phyloP scores from a whole-genome alignment of 768 basidiomycete species.

The Leucosporidium creatinivorum region DNA sequence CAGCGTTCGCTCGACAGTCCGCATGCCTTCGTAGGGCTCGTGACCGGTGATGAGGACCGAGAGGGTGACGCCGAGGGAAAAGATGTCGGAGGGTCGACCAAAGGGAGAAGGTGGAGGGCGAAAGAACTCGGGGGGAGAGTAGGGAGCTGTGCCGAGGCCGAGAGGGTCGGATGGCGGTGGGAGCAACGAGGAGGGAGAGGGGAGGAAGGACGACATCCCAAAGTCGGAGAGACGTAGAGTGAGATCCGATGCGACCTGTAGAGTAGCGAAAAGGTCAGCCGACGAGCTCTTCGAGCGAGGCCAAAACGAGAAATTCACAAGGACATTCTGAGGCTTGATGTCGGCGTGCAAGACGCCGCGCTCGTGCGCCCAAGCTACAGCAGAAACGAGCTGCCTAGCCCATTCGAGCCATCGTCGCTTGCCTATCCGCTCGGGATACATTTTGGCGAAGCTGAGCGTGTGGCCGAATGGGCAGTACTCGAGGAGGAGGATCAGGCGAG shows the following conservation, averaged over 20 bases:
- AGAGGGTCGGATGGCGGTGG: constrained; percentile 42
- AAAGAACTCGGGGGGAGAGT: constrained; percentile 46
- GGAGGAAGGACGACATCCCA: constrained; percentile 43
- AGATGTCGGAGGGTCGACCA: constrained; percentile 45
- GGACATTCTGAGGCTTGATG: constrained; percentile 45
- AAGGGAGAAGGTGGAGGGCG: constrained; percentile 39
- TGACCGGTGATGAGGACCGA: constrained; percentile 42
- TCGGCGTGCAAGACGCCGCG: constrained; percentile 46
- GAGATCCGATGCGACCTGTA: constrained; percentile 37
- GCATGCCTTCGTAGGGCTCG: constrained; percentile 43
- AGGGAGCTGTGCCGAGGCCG: constrained; percentile 45
- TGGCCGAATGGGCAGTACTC: constrained; percentile 34
- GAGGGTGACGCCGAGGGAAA: constrained; percentile 46
- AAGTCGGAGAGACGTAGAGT: constrained; percentile 45
- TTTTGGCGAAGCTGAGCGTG: constrained; percentile 28
- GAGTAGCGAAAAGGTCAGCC: neutral
- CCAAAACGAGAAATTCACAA: constrained; percentile 30
- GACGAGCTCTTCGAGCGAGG: neutral
- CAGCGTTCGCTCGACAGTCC: constrained; percentile 43
- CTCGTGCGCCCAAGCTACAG: constrained; percentile 42
- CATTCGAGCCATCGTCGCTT: constrained; percentile 35
- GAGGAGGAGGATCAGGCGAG: constrained; percentile 34
- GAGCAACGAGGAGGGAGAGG: constrained; percentile 37
- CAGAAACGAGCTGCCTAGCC: constrained; percentile 40
- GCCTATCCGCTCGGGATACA: constrained; percentile 28